Conservation (phyloP, 2,329 filamentous ascomycete genomes). For the Ophiosphaerella herpotricha region DNA sequence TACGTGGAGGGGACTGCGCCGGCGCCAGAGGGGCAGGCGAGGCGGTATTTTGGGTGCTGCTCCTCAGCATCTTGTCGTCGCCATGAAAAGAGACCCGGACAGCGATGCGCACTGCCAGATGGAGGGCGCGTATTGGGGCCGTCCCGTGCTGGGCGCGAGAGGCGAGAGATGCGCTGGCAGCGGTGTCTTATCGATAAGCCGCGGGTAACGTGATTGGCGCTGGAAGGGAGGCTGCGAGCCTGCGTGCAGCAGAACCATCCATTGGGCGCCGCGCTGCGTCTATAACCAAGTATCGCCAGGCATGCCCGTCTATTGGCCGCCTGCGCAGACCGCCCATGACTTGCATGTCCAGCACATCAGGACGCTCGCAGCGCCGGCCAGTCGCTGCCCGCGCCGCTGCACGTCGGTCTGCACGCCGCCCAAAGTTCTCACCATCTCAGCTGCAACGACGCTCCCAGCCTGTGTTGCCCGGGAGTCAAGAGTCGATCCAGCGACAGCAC, state of each 20-base stretch:
- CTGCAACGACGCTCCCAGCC: neutral
- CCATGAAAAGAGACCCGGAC: slow-evolving; percentile 14
- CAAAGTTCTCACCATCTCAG: slow-evolving; percentile 20
- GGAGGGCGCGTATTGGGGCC: slow-evolving; percentile 23
- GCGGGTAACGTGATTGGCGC: slow-evolving; percentile 15
- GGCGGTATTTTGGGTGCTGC: slow-evolving; percentile 42
- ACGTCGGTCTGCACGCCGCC: slow-evolving; percentile 17
- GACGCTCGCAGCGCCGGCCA: slow-evolving; percentile 6
- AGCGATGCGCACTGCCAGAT: slow-evolving; percentile 19
- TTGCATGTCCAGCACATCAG: slow-evolving; percentile 30
- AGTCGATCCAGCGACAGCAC: slow-evolving; percentile 23
- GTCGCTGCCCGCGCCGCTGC: slow-evolving; percentile 12
- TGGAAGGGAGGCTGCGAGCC: too few relatives aligned
- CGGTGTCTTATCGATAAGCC: slow-evolving; percentile 17
- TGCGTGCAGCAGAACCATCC: neutral
- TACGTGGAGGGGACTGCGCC: slow-evolving; percentile 58
- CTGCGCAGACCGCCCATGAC: slow-evolving; percentile 17
- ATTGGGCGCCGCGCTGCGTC: neutral
- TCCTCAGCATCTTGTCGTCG: slow-evolving; percentile 40
- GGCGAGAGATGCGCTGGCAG: slow-evolving; percentile 23
- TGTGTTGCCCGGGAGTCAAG: slow-evolving; percentile 7
- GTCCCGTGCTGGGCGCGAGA: slow-evolving; percentile 22
- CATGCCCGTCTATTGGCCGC: neutral
- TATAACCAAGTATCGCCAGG: neutral
- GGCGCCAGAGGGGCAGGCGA: slow-evolving; percentile 62